Evolutionary conservation across 768 basidiomycete genomes (phyloP).

Genomic region (Rhodocollybia butyracea): DNA sequence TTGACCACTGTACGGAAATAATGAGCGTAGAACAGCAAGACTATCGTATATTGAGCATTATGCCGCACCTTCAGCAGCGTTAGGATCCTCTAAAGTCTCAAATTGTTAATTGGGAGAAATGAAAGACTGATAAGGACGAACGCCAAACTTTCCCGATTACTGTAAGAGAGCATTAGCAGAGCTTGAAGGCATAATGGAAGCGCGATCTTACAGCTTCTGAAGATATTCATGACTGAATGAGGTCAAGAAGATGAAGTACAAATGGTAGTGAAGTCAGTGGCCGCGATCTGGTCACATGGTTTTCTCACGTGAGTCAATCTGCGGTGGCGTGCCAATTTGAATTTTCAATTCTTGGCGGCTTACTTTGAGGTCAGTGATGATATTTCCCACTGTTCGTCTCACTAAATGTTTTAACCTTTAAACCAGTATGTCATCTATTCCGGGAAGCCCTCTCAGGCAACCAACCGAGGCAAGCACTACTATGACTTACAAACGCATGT

Average conservation of each 20-base stretch:
- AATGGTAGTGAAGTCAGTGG: background rate
- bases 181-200: conserved; percentile 10
- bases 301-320: too few relatives aligned
- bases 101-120: conserved; percentile 23
- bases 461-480: background rate
- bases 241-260: conserved; percentile 3
- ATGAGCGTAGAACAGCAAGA: background rate
- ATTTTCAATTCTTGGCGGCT: too few relatives aligned
- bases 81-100: conserved; percentile 72
- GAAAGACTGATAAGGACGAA: conserved; percentile 40
- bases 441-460: conserved; percentile 9
- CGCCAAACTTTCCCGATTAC: conserved; percentile 95
- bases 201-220: conserved; percentile 67
- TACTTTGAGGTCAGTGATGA: too few relatives aligned
- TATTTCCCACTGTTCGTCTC: too few relatives aligned
- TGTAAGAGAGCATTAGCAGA: conserved; percentile 28
- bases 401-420: background rate
- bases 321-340: too few relatives aligned
- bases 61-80: conserved; percentile 70
- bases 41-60: background rate
- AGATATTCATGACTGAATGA: conserved; percentile 69
- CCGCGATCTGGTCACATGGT: too few relatives aligned
- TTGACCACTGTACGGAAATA: conserved; percentile 60
- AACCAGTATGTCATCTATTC: background rate
- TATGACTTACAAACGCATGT: too few relatives aligned